A percentile compares a stretch with the other conserved stretches of the same genome.
These are phyloP conservation scores for Mimosa pudica DNA, from an alignment of 306 rosid species.

Conservation along the genomic window DNA sequence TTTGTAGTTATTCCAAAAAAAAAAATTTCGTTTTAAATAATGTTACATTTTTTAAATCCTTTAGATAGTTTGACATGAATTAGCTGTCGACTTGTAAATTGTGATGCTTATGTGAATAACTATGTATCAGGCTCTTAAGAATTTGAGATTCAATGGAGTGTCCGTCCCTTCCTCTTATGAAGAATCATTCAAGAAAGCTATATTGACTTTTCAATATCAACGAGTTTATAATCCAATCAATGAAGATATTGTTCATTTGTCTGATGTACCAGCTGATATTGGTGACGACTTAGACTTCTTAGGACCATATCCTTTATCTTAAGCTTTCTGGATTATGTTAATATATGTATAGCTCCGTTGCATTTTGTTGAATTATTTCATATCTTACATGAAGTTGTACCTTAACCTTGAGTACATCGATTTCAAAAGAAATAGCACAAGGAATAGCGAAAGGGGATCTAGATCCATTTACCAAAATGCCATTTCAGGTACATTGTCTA, in stretches of 20 bases:
- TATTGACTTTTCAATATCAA: constrained; percentile 81
- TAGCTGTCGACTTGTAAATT: constrained; percentile 11
- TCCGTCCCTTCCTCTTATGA: constrained; percentile 81
- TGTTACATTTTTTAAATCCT: not conserved
- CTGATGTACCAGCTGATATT: constrained; percentile 47
- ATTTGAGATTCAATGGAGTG: constrained; percentile 72
- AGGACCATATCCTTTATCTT: constrained; percentile 88
- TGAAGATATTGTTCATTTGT: constrained; percentile 73
- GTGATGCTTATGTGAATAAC: constrained; percentile 33
- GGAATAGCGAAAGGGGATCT: constrained; percentile 88
- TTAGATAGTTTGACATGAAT: constrained; percentile 1
- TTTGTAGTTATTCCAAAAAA: not conserved
- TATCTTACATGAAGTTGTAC: constrained; percentile 35
- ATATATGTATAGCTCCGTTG: constrained; percentile 18
- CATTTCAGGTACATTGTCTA: constrained; percentile 62
- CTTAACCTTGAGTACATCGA: constrained; percentile 69
- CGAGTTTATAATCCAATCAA: constrained; percentile 74
- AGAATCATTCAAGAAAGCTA: constrained; percentile 87
- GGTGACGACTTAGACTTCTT: constrained; percentile 74
- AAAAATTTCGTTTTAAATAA: not conserved
- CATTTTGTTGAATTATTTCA: constrained; percentile 32
- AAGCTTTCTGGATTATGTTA: constrained; percentile 16
- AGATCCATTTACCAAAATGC: constrained; percentile 84
- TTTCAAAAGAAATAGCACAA: constrained; percentile 71
- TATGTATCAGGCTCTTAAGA: constrained; percentile 76